Conservation (phyloP, 1,139 yeast species). For the Yamadazyma sp. region DNA sequence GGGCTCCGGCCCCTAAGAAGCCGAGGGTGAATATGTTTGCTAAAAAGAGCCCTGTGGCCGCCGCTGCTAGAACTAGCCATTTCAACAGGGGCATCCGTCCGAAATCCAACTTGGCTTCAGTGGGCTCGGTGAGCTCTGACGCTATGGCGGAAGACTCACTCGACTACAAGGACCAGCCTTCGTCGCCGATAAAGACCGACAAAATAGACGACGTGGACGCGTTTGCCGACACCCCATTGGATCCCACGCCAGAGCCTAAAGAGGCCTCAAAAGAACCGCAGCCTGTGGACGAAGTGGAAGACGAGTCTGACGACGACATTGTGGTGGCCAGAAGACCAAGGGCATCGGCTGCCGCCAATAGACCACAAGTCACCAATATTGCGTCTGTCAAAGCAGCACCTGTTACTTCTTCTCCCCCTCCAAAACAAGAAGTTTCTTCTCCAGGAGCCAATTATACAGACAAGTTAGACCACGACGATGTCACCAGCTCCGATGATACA, state of each 20-base stretch:
- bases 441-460: conserved; percentile 31
- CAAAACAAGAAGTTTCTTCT: conserved; percentile 20
- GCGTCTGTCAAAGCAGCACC: conserved; percentile 22
- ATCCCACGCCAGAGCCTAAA: conserved; percentile 7
- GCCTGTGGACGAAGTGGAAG: conserved; percentile 12
- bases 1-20: conserved; percentile 10
- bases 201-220: conserved; percentile 3
- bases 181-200: conserved; percentile 29
- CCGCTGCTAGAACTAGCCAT: neutral
- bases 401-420: conserved; percentile 19
- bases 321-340: conserved; percentile 49
- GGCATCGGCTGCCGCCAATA: conserved; percentile 30
- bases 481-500: conserved; percentile 42
- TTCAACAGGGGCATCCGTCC: neutral
- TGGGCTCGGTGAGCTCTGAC: neutral
- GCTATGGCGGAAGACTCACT: conserved; percentile 11
- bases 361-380: conserved; percentile 19
- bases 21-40: conserved; percentile 11
- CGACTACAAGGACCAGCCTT: conserved; percentile 24
- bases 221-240: conserved; percentile 6
- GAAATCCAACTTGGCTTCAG: neutral
- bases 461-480: conserved; percentile 45
- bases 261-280: conserved; percentile 2
- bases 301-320: conserved; percentile 56
- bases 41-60: conserved; percentile 1